phyloP scores from a whole-genome alignment of 768 basidiomycete genomes.

The Tulasnella sp. region DNA sequence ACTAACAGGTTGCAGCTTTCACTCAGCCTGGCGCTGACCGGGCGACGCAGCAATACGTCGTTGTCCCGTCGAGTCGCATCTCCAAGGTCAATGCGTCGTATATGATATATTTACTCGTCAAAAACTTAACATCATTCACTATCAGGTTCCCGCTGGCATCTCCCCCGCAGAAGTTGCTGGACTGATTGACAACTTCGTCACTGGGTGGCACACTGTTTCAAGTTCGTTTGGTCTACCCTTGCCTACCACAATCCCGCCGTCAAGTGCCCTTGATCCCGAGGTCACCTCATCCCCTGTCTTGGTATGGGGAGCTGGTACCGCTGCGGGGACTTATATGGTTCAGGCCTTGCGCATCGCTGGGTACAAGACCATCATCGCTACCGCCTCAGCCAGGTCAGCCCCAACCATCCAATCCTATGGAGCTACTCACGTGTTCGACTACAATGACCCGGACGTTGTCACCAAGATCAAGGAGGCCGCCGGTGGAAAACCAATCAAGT shows the following conservation, averaged over 20 bases:
- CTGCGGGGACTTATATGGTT: constrained; percentile 42
- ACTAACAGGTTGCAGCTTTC: constrained; percentile 38
- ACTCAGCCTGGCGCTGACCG: constrained; percentile 36
- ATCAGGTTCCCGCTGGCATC: constrained; percentile 46
- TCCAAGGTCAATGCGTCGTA: constrained; percentile 41
- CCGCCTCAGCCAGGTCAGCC: constrained; percentile 44
- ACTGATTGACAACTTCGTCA: constrained; percentile 46
- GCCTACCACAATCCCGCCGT: constrained; percentile 40
- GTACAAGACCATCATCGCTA: constrained; percentile 46
- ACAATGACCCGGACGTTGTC: constrained; percentile 41
- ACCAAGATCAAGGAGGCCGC: constrained; percentile 41
- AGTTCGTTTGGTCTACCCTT: constrained; percentile 40
- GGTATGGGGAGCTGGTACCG: constrained; percentile 48
- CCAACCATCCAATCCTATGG: constrained; percentile 44
- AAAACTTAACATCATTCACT: no score
- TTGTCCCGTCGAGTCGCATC: constrained; percentile 38
- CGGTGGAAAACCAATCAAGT: constrained; percentile 38
- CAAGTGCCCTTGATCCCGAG: constrained; percentile 36
- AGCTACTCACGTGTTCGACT: constrained; percentile 45
- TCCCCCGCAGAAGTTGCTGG: constrained; percentile 43
- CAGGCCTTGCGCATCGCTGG: constrained; percentile 44
- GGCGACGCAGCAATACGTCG: constrained; percentile 42
- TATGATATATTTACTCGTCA: neutral
- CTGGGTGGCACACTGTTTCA: constrained; percentile 45
- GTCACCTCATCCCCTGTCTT: constrained; percentile 41